Conservation (phyloP, 1,139 yeast genomes). For the Yamadazyma trypodendri region DNA sequence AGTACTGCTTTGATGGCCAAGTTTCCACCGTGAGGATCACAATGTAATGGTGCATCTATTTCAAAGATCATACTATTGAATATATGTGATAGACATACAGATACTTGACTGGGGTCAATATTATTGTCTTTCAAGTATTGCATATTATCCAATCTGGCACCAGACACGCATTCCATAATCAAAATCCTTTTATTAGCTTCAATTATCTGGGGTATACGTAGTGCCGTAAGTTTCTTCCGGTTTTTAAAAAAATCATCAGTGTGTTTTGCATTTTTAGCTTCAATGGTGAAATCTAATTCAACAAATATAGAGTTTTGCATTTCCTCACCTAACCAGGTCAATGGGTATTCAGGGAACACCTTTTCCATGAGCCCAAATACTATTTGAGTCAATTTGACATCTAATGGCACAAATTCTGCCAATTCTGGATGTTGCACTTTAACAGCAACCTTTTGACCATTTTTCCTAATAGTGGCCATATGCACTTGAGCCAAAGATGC, state of each 20-base stretch:
- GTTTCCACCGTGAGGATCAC: constrained; percentile 99
- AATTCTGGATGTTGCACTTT: constrained; percentile 92
- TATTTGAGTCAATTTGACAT: constrained; percentile 70
- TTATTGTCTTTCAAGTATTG: constrained; percentile 58
- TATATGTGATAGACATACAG: constrained; percentile 82
- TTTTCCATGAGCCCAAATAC: constrained; percentile 75
- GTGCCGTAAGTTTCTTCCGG: constrained; percentile 62
- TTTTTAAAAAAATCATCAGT: constrained; percentile 68
- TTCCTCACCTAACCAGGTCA: constrained; percentile 93
- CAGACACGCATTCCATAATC: constrained; percentile 85
- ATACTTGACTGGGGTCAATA: constrained; percentile 76
- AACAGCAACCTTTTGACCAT: constrained; percentile 82
- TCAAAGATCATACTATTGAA: constrained; percentile 95
- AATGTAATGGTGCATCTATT: constrained; percentile 87
- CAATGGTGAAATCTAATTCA: constrained; percentile 84
- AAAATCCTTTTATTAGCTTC: constrained; percentile 69
- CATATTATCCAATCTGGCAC: constrained; percentile 79
- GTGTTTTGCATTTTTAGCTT: constrained; percentile 73
- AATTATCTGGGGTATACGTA: constrained; percentile 72
- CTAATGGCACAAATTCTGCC: constrained; percentile 86
- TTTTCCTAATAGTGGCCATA: constrained; percentile 58
- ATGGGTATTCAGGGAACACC: constrained; percentile 89
- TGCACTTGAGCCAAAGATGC: constrained; percentile 98
- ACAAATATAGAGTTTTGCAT: constrained; percentile 80
- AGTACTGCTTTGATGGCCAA: constrained; percentile 66